Percentiles rank a stretch among this genome's conserved stretches.
Evolutionary conservation across 805 yeast species (phyloP).

Genomic region (Nakazawaea pomicola): DNA sequence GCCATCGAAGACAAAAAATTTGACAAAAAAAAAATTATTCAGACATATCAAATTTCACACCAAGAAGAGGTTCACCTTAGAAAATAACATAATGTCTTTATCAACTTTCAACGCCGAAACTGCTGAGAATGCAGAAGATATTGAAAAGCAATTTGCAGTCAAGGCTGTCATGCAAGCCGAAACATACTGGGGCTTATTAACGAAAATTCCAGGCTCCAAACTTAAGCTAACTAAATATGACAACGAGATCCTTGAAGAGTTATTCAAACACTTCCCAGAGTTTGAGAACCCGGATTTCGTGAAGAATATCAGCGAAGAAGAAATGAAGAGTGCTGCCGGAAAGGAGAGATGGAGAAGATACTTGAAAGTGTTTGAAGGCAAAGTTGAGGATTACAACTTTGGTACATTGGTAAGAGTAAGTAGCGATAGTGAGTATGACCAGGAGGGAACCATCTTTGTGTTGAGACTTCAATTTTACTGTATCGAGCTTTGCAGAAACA

Average conservation of each 20-base stretch:
- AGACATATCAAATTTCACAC: background rate
- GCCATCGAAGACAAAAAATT: too few relatives aligned
- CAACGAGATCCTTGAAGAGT: conserved; percentile 58
- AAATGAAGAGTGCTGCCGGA: conserved; percentile 73
- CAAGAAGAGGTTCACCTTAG: background rate
- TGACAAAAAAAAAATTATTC: background rate
- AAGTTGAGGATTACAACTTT: conserved; percentile 85
- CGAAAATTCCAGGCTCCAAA: conserved; percentile 71
- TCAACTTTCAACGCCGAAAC: conserved; percentile 69
- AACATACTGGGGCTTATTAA: conserved; percentile 82
- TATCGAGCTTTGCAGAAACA: conserved; percentile 90
- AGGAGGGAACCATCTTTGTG: conserved; percentile 80
- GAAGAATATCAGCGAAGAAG: conserved; percentile 63
- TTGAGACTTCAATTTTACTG: conserved; percentile 95
- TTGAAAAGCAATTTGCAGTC: conserved; percentile 97
- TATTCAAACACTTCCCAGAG: conserved; percentile 83
- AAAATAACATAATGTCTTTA: conserved; percentile 25
- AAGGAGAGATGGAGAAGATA: conserved; percentile 90
- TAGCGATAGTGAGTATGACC: conserved; percentile 67
- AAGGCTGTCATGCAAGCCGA: conserved; percentile 95
- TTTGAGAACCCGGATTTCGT: conserved; percentile 56
- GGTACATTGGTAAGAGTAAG: conserved; percentile 88
- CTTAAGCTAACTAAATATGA: conserved; percentile 69
- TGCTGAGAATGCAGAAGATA: conserved; percentile 93
- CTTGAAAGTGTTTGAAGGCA: conserved; percentile 75